Evolutionary conservation across 768 basidiomycete species (phyloP).

Genomic region (Auriscalpium orientale): DNA sequence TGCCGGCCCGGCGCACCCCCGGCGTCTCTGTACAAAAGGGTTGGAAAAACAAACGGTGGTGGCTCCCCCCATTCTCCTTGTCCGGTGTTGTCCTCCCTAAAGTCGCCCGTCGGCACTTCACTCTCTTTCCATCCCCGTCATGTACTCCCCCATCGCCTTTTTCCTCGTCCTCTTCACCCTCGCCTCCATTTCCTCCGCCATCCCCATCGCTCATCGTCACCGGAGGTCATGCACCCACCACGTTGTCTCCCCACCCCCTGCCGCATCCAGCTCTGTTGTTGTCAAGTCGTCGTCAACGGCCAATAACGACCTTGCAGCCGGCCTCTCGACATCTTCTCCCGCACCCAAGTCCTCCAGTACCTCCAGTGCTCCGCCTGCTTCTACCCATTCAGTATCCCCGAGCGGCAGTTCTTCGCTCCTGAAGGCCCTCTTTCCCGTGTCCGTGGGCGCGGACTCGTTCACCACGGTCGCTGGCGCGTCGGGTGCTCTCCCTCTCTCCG

Average conservation of each 20-base stretch:
- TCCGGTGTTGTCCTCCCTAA: too few species aligned
- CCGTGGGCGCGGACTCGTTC: slow-evolving; percentile 16
- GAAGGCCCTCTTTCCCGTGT: slow-evolving; percentile 19
- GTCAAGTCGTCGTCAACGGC: not conserved
- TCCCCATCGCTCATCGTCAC: not conserved
- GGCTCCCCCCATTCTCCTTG: too few species aligned
- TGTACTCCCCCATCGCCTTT: not conserved
- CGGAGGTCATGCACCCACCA: not conserved
- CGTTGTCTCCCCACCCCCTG: not conserved
- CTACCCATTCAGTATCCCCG: not conserved
- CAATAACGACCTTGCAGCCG: not conserved
- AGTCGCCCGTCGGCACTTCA: too few species aligned
- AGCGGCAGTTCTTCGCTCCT: slow-evolving; percentile 1
- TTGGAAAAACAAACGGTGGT: too few species aligned
- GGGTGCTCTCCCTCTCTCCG: slow-evolving; percentile 19
- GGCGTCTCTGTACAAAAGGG: too few species aligned
- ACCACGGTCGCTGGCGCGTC: slow-evolving; percentile 17
- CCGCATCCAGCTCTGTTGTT: not conserved
- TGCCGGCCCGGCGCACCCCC: too few species aligned
- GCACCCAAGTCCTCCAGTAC: not conserved
- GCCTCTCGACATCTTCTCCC: not conserved
- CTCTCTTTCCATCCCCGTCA: not conserved
- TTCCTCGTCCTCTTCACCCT: not conserved
- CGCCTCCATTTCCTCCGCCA: not conserved
- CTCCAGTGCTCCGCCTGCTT: not conserved